phyloP scores from a whole-genome alignment of 1,139 yeast species.

The Zygosaccharomyces pseudobailii region DNA sequence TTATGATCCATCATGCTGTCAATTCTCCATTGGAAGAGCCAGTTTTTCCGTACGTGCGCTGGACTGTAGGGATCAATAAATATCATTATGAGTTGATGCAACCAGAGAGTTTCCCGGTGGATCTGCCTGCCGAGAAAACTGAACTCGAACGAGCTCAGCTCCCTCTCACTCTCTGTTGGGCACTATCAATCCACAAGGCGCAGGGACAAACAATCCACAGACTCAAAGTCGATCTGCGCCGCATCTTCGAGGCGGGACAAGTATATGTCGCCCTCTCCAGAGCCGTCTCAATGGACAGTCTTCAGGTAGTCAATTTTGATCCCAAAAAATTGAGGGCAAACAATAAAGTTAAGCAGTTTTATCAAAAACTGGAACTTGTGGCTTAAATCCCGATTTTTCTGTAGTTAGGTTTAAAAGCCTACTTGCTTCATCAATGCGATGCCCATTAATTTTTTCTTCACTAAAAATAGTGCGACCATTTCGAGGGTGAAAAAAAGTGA shows the following conservation, averaged over 20 bases:
- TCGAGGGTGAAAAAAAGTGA: slow-evolving; percentile 2
- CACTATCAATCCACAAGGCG: slow-evolving; percentile 83
- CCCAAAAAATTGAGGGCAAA: slow-evolving; percentile 61
- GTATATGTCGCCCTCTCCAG: slow-evolving; percentile 89
- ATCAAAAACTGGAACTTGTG: slow-evolving; percentile 40
- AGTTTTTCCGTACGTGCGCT: slow-evolving; percentile 52
- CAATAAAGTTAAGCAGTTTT: slow-evolving; percentile 62
- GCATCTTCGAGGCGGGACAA: slow-evolving; percentile 78
- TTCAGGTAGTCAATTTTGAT: slow-evolving; percentile 71
- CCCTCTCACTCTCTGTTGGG: slow-evolving; percentile 82
- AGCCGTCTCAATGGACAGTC: slow-evolving; percentile 68
- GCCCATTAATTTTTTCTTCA: neutral
- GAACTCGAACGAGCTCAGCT: slow-evolving; percentile 50
- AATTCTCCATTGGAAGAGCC: slow-evolving; percentile 27
- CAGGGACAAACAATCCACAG: slow-evolving; percentile 86
- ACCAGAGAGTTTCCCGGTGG: slow-evolving; percentile 32
- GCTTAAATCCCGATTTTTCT: slow-evolving; percentile 1
- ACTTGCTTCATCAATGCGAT: neutral
- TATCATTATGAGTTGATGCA: slow-evolving; percentile 27
- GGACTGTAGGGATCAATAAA: slow-evolving; percentile 35
- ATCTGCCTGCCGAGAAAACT: slow-evolving; percentile 29
- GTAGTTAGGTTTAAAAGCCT: neutral
- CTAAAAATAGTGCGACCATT: slow-evolving; percentile 5
- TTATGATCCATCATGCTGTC: slow-evolving; percentile 37
- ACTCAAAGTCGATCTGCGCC: slow-evolving; percentile 67